phyloP scores from a whole-genome alignment of 495 filamentous ascomycete species.

The Xylaria acuta region DNA sequence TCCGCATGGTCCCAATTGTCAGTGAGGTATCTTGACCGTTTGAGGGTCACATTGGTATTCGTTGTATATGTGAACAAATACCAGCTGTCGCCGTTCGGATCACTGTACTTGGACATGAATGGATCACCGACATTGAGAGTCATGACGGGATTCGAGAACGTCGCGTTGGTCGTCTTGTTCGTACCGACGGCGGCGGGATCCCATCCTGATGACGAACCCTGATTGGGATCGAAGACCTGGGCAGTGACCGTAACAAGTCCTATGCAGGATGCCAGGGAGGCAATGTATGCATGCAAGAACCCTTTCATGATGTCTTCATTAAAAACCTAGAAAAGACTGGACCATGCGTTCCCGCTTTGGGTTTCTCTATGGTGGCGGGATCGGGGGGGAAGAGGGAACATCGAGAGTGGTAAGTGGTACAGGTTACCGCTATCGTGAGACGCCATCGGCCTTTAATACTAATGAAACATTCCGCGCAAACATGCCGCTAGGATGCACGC shows the following conservation, averaged over 20 bases:
- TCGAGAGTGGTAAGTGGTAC: not conserved
- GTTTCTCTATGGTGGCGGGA: not conserved
- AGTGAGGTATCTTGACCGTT: conserved; percentile 42
- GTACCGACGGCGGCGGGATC: conserved; percentile 36
- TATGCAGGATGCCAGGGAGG: conserved; percentile 25
- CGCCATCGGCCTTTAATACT: conserved; percentile 1
- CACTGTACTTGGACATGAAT: conserved; percentile 36
- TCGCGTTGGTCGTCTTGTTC: conserved; percentile 42
- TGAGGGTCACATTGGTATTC: conserved; percentile 41
- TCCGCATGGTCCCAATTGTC: conserved; percentile 55
- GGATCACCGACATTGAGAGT: conserved; percentile 39
- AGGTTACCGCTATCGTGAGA: not conserved
- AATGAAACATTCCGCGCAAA: not conserved
- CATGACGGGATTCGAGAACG: conserved; percentile 45
- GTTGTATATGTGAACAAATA: conserved; percentile 46
- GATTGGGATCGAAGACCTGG: conserved; percentile 39
- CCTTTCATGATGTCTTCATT: conserved; percentile 33
- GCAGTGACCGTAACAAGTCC: conserved; percentile 25
- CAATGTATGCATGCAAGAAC: conserved; percentile 20
- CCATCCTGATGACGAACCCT: conserved; percentile 33
- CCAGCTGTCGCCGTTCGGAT: conserved; percentile 37
- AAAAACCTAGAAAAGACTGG: not conserved
- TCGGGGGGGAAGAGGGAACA: not conserved
- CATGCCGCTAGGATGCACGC: not conserved
- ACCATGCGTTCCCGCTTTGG: conserved; percentile 6